phyloP scores from a whole-genome alignment of 441 rosid genomes.

The Populus hybrid region DNA sequence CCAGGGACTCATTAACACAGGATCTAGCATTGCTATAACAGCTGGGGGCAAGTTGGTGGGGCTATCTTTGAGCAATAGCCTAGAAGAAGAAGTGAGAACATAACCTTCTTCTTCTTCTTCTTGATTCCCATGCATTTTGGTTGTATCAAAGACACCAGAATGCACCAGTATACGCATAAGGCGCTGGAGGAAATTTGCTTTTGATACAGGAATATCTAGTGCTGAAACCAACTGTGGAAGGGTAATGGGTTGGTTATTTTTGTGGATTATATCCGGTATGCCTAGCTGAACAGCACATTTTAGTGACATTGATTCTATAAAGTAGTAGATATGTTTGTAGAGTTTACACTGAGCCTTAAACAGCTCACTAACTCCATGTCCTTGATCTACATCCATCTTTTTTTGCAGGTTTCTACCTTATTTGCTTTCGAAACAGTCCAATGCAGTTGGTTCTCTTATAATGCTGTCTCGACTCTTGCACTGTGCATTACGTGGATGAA shows the following conservation, averaged over 20 bases:
- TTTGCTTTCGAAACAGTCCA: background rate
- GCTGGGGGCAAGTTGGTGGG: constrained; percentile 16
- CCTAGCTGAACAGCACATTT: constrained; percentile 28
- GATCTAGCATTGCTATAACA: constrained; percentile 24
- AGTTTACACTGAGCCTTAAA: constrained; percentile 30
- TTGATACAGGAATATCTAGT: constrained; percentile 16
- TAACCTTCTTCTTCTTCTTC: constrained; percentile 20
- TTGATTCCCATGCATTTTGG: background rate
- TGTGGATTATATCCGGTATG: constrained; percentile 28
- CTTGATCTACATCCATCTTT: constrained; percentile 1
- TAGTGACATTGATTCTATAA: constrained; percentile 26
- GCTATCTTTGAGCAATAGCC: constrained; percentile 25
- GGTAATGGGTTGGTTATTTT: constrained; percentile 26
- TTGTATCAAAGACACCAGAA: constrained; percentile 25
- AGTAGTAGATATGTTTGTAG: constrained; percentile 24
- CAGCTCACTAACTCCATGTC: constrained; percentile 19
- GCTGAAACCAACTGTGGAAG: constrained; percentile 19
- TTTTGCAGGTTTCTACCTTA: background rate
- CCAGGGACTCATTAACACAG: constrained; percentile 19
- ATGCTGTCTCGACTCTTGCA: background rate
- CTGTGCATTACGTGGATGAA: background rate
- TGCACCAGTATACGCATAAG: constrained; percentile 34
- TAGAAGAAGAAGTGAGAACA: constrained; percentile 29
- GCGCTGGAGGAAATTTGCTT: constrained; percentile 16
- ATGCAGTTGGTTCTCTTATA: background rate